Percentiles rank a stretch among this genome's conserved stretches.
phyloP scores from a whole-genome alignment of 768 basidiomycete genomes.

The Pleurotus citrinopileatus region DNA sequence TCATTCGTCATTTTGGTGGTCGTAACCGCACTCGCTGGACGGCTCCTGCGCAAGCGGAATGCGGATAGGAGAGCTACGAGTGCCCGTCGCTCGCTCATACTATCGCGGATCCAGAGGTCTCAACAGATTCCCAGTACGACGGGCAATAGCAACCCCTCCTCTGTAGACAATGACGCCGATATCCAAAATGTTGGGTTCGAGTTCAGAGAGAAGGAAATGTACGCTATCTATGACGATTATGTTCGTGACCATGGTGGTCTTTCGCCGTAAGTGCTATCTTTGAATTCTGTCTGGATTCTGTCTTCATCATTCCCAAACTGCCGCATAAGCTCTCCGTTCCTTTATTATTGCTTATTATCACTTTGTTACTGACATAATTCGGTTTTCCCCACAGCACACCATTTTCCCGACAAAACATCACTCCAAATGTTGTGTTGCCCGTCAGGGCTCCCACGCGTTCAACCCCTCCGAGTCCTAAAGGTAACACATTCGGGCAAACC shows the following conservation, averaged over 20 bases:
- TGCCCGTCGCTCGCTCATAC: not conserved
- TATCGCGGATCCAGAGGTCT: not conserved
- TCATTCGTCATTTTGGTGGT: conserved; percentile 1
- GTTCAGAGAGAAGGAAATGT: conserved; percentile 3
- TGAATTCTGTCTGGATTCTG: not conserved
- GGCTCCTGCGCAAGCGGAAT: not conserved
- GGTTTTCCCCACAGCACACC: not conserved
- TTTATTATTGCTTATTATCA: too few species aligned
- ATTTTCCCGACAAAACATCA: conserved; percentile 3
- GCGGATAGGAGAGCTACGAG: not conserved
- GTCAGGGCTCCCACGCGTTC: not conserved
- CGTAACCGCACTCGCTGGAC: not conserved
- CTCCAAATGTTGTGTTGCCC: conserved; percentile 4
- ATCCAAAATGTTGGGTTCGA: conserved; percentile 2
- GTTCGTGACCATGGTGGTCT: conserved; percentile 4
- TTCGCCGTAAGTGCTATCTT: conserved; percentile 1
- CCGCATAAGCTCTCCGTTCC: too few species aligned
- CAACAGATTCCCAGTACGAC: not conserved
- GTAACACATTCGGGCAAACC: not conserved
- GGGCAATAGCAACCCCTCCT: not conserved
- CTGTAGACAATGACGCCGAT: not conserved
- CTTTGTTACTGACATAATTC: not conserved
- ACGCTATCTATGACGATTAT: conserved; percentile 1
- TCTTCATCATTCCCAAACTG: not conserved
- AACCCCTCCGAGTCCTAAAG: conserved; percentile 1